Evolutionary conservation across 495 filamentous ascomycete species (phyloP).

Genomic region (Aspergillus hancockii): DNA sequence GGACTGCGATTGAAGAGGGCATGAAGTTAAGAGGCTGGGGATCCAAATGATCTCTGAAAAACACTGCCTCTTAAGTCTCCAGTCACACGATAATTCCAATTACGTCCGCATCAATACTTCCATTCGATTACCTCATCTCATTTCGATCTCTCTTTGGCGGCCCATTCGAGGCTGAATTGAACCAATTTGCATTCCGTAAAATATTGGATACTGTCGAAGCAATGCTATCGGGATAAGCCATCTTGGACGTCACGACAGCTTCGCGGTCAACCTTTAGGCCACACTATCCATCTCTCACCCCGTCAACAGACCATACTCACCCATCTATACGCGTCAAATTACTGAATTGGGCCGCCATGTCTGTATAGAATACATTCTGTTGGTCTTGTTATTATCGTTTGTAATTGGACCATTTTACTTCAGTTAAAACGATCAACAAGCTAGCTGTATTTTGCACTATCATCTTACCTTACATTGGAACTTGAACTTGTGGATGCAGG

Average conservation of each 20-base stretch:
- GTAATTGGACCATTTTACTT: neutral
- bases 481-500: neutral
- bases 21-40: conserved; percentile 88
- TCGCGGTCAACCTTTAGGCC: no score
- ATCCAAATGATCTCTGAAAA: conserved; percentile 31
- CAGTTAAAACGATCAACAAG: neutral
- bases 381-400: neutral
- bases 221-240: no score
- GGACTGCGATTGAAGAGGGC: conserved; percentile 83
- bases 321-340: neutral
- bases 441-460: neutral
- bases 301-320: neutral
- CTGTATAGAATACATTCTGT: neutral
- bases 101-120: neutral
- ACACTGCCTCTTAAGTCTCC: neutral
- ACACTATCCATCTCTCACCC: neutral
- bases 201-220: no score
- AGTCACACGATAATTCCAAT: neutral
- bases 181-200: no score
- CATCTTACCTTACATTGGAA: neutral
- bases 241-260: no score
- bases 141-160: no score
- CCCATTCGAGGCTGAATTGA: no score
- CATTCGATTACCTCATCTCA: neutral
- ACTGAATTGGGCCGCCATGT: neutral